phyloP scores from a whole-genome alignment of 768 basidiomycete genomes.

The Leucogyrophana mollusca region DNA sequence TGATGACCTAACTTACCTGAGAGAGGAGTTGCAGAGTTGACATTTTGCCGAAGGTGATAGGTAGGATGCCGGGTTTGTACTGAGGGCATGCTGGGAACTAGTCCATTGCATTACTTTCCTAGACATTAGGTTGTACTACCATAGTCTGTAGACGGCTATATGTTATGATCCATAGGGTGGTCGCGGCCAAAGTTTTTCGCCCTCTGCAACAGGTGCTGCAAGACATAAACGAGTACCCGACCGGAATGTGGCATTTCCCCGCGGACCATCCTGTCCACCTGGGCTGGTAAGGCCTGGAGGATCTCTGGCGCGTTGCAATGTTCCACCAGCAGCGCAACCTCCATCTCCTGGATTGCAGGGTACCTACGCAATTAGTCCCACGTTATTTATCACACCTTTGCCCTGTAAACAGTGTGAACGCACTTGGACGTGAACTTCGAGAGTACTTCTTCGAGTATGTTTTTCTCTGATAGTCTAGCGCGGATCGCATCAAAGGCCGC shows the following conservation, averaged over 20 bases:
- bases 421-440: conserved; percentile 11
- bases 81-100: no score
- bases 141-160: no score
- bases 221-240: conserved; percentile 3
- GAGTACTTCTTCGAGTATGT: conserved; percentile 8
- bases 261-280: conserved; percentile 1
- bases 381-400: no score
- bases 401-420: neutral
- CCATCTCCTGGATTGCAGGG: conserved; percentile 4
- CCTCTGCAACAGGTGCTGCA: neutral
- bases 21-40: no score
- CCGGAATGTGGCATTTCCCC: conserved; percentile 5
- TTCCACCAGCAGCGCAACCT: conserved; percentile 1
- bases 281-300: conserved; percentile 1
- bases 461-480: neutral
- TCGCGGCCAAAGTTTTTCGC: no score
- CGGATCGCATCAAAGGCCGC: conserved; percentile 5
- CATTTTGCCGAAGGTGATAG: no score
- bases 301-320: conserved; percentile 1
- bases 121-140: no score
- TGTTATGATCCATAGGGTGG: no score
- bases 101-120: no score
- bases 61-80: no score
- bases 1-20: no score
- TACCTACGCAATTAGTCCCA: conserved; percentile 2